A percentile compares a stretch with the other conserved stretches of the same genome.
phyloP scores from a whole-genome alignment of 1,284 basidiomycete genomes.

The Microbotryum silenes-acaulis region DNA sequence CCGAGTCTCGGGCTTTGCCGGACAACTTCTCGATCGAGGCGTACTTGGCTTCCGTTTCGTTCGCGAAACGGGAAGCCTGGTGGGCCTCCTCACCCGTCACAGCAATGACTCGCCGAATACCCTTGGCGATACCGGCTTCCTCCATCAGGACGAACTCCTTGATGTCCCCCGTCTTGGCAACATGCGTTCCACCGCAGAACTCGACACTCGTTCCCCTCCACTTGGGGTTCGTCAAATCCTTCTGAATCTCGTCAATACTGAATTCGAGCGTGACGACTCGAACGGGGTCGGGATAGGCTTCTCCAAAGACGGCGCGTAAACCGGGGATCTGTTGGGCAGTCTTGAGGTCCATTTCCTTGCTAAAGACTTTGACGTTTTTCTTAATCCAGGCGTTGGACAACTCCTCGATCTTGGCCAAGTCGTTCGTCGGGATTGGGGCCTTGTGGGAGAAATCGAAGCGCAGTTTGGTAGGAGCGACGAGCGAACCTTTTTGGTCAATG shows the following conservation, averaged over 20 bases:
- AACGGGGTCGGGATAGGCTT: constrained; percentile 95
- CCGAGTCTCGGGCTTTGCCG: constrained; percentile 77
- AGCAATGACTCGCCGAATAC: constrained; percentile 87
- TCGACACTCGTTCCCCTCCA: constrained; percentile 89
- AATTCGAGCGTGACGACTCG: constrained; percentile 86
- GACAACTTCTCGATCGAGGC: constrained; percentile 56
- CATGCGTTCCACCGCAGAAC: constrained; percentile 98
- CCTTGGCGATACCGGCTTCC: constrained; percentile 96
- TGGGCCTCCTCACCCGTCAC: constrained; percentile 91
- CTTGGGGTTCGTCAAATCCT: constrained; percentile 77
- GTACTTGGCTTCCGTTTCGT: constrained; percentile 58
- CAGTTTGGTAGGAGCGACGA: constrained; percentile 89
- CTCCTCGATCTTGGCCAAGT: constrained; percentile 73
- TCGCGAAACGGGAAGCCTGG: constrained; percentile 64
- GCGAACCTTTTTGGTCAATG: constrained; percentile 94
- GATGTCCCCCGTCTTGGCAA: constrained; percentile 89
- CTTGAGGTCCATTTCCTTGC: constrained; percentile 76
- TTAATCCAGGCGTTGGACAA: constrained; percentile 84
- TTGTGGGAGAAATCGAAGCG: constrained; percentile 99
- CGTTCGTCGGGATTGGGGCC: constrained; percentile 63
- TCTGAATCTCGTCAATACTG: constrained; percentile 73
- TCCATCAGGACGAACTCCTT: constrained; percentile 90
- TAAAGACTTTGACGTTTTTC: constrained; percentile 77
- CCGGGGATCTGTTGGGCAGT: constrained; percentile 83
- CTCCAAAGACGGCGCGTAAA: constrained; percentile 91